phyloP scores from a whole-genome alignment of 1,284 basidiomycete genomes.

The Sporisorium exsertum region DNA sequence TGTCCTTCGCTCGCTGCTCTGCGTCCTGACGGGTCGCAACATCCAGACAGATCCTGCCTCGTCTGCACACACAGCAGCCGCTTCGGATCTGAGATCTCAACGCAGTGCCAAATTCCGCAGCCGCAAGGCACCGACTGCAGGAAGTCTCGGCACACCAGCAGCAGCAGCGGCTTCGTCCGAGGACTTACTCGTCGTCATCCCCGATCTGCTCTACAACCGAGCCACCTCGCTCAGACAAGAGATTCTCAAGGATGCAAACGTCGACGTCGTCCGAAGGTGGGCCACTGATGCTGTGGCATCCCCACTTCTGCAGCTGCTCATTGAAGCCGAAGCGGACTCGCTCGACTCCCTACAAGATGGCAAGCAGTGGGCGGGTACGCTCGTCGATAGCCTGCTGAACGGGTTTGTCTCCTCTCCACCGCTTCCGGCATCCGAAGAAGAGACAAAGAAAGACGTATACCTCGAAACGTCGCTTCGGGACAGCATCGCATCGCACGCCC shows the following conservation, averaged over 20 bases:
- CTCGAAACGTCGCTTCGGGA: slow-evolving; percentile 65
- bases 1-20: slow-evolving; percentile 58
- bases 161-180: background rate
- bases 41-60: slow-evolving; percentile 28
- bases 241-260: slow-evolving; percentile 17
- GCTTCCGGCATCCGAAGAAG: background rate
- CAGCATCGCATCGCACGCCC: slow-evolving; percentile 61
- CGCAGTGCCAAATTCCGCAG: slow-evolving; percentile 60
- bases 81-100: slow-evolving; percentile 46
- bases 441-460: slow-evolving; percentile 44
- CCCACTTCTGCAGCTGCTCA: slow-evolving; percentile 58
- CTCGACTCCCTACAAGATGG: slow-evolving; percentile 31
- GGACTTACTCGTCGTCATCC: slow-evolving; percentile 31
- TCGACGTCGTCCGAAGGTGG: slow-evolving; percentile 36
- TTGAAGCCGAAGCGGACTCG: slow-evolving; percentile 39
- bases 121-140: slow-evolving; percentile 43
- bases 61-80: slow-evolving; percentile 12
- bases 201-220: slow-evolving; percentile 32
- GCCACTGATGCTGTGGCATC: slow-evolving; percentile 53
- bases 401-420: slow-evolving; percentile 34
- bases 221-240: slow-evolving; percentile 19
- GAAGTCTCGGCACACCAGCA: background rate
- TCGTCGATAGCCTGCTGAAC: slow-evolving; percentile 54
- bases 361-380: slow-evolving; percentile 24
- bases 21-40: slow-evolving; percentile 56